Evolutionary conservation across 257 asterid species (phyloP), one percentile per base, ranked within the genome.

Genomic region (Lycium ferocissimum): DNA sequence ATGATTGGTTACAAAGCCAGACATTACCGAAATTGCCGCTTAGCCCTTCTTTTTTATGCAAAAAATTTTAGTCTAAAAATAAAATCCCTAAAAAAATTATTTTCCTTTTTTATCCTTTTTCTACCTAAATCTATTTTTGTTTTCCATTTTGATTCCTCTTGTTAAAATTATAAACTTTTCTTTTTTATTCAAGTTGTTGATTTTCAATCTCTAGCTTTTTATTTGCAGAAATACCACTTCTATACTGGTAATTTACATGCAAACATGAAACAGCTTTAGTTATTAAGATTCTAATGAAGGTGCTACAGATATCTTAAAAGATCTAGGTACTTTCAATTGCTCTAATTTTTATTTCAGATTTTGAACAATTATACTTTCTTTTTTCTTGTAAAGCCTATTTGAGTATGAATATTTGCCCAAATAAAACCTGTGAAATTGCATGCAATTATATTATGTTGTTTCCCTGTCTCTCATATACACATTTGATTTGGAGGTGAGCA

Each of bases 271-370:
- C 1, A 0, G 6, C 63, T 76, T 51, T 26, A 51, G 81, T 76
- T 76, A 22, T 38, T 51, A 76, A 76, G 62, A 49, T 73, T 75
- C 81, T 20, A 51, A 51, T 53, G 14, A 76, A 51, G 26, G 65
- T 76, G 47, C 15, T 26, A 51, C 43, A 5, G n/a, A 51, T 76
- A 7, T 76, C 4, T 53, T 51, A 62, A 18, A 54, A 18, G 22
- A 58, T 58, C 5, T 58, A 76, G 82, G 22, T 76, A 76, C 26
- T 51, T 76, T 26, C 47, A 26, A 65, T 65, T 65, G 45, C 45
- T 26, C 45, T 14, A 56, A 56, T 33, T 33, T 66, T 11, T 66
- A 33, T 26, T 33, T 4, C 40, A 62, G 3, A 2, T n/a, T 3
- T 20, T 20, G 37, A 59, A 17, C 11, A 59, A 59, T 59, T 4